Percentiles rank a stretch among this genome's conserved stretches.
These are phyloP conservation scores for Micractinium conductrix DNA, from an alignment of 139 green algal species.

Conservation along the genomic window DNA sequence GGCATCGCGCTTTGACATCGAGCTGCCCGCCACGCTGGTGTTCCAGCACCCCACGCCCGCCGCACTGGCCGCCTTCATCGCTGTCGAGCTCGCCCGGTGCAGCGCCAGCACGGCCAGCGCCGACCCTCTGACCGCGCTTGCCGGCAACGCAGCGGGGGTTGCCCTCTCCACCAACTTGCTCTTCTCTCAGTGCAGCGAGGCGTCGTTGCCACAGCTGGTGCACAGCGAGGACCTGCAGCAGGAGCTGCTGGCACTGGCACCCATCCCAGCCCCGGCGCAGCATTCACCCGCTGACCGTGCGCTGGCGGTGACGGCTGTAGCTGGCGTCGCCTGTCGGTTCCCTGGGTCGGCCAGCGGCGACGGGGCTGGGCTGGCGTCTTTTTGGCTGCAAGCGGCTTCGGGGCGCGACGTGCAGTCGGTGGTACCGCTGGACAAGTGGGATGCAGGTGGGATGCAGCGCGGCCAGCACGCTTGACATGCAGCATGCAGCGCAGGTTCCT, in stretches of 20 bases:
- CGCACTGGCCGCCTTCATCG: constrained; percentile 10
- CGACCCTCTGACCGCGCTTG: neutral
- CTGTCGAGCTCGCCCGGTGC: neutral
- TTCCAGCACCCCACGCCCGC: constrained; percentile 66
- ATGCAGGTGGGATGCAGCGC: neutral
- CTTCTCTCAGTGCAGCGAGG: too few relatives aligned
- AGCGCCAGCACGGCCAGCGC: neutral
- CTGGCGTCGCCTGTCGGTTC: neutral
- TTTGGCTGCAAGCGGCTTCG: neutral
- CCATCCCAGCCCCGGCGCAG: neutral
- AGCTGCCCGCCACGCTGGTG: constrained; percentile 49
- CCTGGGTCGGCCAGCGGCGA: neutral
- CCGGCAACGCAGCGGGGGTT: too few relatives aligned
- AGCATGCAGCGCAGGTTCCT: too few relatives aligned
- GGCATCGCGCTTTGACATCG: constrained; percentile 4
- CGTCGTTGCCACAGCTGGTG: neutral
- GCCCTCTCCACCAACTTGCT: too few relatives aligned
- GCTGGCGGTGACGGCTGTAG: neutral
- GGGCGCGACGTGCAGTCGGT: neutral
- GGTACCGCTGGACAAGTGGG: constrained; percentile 14
- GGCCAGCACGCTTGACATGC: neutral
- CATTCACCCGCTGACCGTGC: neutral
- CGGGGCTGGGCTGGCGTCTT: neutral
- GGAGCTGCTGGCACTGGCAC: neutral
- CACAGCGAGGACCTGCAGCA: neutral